A percentile compares a stretch with the other conserved stretches of the same genome.
These are phyloP conservation scores for Priceomyces castillae DNA, from an alignment of 805 yeast genomes.

Conservation along the genomic window DNA sequence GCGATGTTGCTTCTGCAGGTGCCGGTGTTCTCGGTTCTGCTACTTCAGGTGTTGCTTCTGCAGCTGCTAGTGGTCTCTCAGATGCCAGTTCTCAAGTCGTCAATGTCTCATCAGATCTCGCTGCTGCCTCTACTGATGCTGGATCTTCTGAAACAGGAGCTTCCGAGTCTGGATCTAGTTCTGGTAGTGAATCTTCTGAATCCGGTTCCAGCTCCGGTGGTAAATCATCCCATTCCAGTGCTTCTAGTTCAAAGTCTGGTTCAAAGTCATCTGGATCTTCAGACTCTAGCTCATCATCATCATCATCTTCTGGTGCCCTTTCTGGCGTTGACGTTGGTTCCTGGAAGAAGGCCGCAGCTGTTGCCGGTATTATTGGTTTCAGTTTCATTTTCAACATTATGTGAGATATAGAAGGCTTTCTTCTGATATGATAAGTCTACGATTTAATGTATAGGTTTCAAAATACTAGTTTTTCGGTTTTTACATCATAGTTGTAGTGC, in stretches of 20 bases:
- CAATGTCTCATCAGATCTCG: slow-evolving; percentile 5
- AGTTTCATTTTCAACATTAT: slow-evolving; percentile 31
- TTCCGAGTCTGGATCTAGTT: background rate
- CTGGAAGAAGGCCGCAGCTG: slow-evolving; percentile 38
- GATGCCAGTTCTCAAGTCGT: slow-evolving; percentile 3
- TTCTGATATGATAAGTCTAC: background rate
- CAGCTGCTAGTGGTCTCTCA: background rate
- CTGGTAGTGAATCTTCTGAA: too few relatives aligned
- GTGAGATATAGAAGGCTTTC: slow-evolving; percentile 7
- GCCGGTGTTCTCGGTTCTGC: slow-evolving; percentile 9
- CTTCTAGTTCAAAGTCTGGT: slow-evolving; percentile 10
- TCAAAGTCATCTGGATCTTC: slow-evolving; percentile 11
- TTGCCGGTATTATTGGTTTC: slow-evolving; percentile 36
- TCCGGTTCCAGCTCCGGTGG: background rate
- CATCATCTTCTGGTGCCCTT: slow-evolving; percentile 16
- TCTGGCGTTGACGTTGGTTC: slow-evolving; percentile 19
- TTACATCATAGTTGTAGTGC: background rate
- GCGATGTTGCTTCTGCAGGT: slow-evolving; percentile 7
- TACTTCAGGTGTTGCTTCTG: slow-evolving; percentile 5
- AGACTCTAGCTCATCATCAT: slow-evolving; percentile 12
- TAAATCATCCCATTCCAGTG: slow-evolving; percentile 10
- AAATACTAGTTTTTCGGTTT: background rate
- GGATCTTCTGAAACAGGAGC: background rate
- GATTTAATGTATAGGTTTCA: slow-evolving; percentile 1
- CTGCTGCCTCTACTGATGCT: slow-evolving; percentile 5